Percentiles rank a stretch among this genome's conserved stretches.
These are phyloP conservation scores for Pythium vanterpoolii DNA, from an alignment of 352 stramenopile species.

Conservation along the genomic window DNA sequence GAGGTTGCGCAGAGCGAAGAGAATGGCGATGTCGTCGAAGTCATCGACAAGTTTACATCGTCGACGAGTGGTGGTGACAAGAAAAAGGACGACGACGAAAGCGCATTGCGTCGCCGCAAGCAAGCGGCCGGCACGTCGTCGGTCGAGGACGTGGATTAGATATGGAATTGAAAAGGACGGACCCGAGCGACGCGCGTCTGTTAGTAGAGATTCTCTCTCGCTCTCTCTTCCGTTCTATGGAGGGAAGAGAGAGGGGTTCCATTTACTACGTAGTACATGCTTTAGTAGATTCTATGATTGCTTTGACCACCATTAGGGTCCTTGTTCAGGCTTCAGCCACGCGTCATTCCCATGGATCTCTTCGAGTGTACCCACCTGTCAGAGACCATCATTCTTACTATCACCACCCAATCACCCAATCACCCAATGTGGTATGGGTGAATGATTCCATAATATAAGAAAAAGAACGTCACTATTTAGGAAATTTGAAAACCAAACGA, in stretches of 20 bases:
- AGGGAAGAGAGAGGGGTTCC: not conserved
- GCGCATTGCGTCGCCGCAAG: constrained; percentile 61
- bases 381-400: not conserved
- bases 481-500: not conserved
- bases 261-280: not conserved
- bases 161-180: not conserved
- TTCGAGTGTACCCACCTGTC: not conserved
- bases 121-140: constrained; percentile 27
- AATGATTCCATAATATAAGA: not conserved
- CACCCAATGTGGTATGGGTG: not conserved
- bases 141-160: constrained; percentile 78
- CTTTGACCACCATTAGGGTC: too few species aligned
- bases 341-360: not conserved
- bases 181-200: not conserved
- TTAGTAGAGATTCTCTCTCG: not conserved
- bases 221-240: not conserved
- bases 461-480: not conserved
- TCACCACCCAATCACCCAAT: not conserved
- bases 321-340: not conserved
- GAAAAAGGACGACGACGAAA: constrained; percentile 24
- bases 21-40: constrained; percentile 64
- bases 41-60: constrained; percentile 37
- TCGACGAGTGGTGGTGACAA: constrained; percentile 11
- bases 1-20: constrained; percentile 70
- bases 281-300: not conserved